These are phyloP conservation scores for Tulasnella sp. DNA, from an alignment of 768 basidiomycete genomes.

Conservation along the genomic window DNA sequence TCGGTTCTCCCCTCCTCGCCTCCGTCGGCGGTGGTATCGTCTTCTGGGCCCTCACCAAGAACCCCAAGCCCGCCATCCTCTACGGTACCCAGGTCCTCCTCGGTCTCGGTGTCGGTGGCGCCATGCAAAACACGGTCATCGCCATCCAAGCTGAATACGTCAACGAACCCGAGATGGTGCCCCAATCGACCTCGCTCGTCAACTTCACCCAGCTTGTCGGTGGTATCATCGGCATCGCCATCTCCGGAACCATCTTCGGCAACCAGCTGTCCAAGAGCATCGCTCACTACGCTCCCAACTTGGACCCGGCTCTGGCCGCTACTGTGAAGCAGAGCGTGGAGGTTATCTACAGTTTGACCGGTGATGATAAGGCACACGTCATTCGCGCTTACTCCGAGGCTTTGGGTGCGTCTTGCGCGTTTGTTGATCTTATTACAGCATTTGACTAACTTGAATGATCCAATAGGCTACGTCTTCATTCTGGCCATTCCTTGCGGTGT, in stretches of 20 bases:
- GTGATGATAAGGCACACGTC: conserved; percentile 30
- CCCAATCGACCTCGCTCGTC: conserved; percentile 36
- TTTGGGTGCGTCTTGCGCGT: conserved; percentile 28
- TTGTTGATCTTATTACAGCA: not conserved
- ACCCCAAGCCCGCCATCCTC: conserved; percentile 36
- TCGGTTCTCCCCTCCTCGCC: conserved; percentile 42
- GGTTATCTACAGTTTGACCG: conserved; percentile 43
- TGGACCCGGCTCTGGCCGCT: conserved; percentile 36
- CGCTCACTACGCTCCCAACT: conserved; percentile 40
- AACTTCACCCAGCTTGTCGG: conserved; percentile 34
- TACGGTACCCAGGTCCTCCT: conserved; percentile 48
- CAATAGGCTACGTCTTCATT: conserved; percentile 31
- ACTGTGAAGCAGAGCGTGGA: conserved; percentile 41
- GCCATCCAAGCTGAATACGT: conserved; percentile 48
- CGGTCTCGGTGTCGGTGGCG: conserved; percentile 46
- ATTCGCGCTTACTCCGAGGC: conserved; percentile 38
- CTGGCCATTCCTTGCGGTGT: conserved; percentile 27
- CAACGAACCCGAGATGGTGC: conserved; percentile 35
- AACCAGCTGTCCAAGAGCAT: conserved; percentile 44
- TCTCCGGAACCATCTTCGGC: conserved; percentile 31
- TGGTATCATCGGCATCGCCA: conserved; percentile 32
- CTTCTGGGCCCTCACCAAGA: conserved; percentile 35
- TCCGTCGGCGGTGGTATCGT: conserved; percentile 45
- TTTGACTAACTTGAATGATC: not conserved
- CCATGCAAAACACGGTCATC: conserved; percentile 47